These are phyloP conservation scores for Zygosaccharomyces bisporus DNA, from an alignment of 805 yeast genomes.

Conservation along the genomic window DNA sequence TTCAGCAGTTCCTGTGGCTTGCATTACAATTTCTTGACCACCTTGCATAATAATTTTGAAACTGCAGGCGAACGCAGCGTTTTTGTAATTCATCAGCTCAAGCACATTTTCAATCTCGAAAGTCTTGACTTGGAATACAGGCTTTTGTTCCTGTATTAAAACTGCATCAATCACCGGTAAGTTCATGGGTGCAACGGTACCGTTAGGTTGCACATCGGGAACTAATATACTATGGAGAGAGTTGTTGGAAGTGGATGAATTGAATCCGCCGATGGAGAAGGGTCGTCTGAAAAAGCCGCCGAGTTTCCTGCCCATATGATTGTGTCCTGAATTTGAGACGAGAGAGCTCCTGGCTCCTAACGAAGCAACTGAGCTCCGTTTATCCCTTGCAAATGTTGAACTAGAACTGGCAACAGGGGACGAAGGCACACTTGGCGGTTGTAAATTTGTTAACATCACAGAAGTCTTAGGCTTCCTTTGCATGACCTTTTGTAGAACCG, in stretches of 20 bases:
- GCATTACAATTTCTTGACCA: slow-evolving; percentile 59
- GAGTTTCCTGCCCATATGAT: slow-evolving; percentile 42
- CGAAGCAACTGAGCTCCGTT: slow-evolving; percentile 27
- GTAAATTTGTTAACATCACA: slow-evolving; percentile 13
- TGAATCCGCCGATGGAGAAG: slow-evolving; percentile 49
- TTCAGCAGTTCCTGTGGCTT: slow-evolving; percentile 58
- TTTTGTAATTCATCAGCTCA: slow-evolving; percentile 37
- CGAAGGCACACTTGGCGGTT: slow-evolving; percentile 11
- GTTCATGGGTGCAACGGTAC: slow-evolving; percentile 45
- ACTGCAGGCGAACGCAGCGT: slow-evolving; percentile 22
- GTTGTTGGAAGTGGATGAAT: slow-evolving; percentile 29
- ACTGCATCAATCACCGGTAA: slow-evolving; percentile 52
- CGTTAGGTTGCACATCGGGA: slow-evolving; percentile 37
- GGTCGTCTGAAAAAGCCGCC: slow-evolving; percentile 64
- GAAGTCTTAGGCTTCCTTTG: slow-evolving; percentile 23
- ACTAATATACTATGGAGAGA: slow-evolving; percentile 29
- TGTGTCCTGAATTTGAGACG: slow-evolving; percentile 19
- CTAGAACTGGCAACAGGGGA: slow-evolving; percentile 5
- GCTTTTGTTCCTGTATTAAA: slow-evolving; percentile 46
- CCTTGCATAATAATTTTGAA: slow-evolving; percentile 44
- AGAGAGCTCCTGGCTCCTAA: slow-evolving; percentile 22
- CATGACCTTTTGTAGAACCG: slow-evolving; percentile 31
- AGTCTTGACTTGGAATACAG: slow-evolving; percentile 46
- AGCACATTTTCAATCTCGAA: slow-evolving; percentile 38
- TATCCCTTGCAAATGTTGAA: slow-evolving; percentile 20